Percentiles rank a stretch among this genome's conserved stretches.
These are phyloP conservation scores for Edaphochlamys debaryana DNA, from an alignment of 139 green algal genomes.

Conservation along the genomic window DNA sequence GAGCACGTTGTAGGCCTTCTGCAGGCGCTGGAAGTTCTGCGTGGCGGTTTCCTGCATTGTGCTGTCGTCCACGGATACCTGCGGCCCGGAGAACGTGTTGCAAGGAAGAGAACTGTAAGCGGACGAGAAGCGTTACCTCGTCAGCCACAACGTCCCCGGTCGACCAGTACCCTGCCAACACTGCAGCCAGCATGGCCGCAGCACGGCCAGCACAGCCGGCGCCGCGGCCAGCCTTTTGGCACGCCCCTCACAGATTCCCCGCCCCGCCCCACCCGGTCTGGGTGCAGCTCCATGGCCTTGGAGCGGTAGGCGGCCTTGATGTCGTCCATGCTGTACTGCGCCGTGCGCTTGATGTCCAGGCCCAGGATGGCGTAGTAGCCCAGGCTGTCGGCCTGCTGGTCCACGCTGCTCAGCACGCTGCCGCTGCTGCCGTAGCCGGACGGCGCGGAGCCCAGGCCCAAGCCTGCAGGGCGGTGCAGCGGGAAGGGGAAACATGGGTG, in stretches of 20 bases:
- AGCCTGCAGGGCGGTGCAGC: background rate
- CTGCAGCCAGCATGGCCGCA: too few relatives aligned
- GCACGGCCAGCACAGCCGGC: too few relatives aligned
- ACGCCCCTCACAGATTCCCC: background rate
- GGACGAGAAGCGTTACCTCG: too few relatives aligned
- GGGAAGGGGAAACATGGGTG: too few relatives aligned
- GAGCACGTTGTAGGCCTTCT: slow-evolving; percentile 36
- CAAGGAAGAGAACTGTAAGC: too few relatives aligned
- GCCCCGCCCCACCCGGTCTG: background rate
- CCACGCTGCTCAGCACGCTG: too few relatives aligned
- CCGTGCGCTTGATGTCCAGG: background rate
- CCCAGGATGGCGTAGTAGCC: slow-evolving; percentile 40
- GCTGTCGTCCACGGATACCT: slow-evolving; percentile 23
- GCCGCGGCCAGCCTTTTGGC: too few relatives aligned
- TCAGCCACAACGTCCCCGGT: too few relatives aligned
- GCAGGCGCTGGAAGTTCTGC: slow-evolving; percentile 32
- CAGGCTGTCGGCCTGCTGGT: background rate
- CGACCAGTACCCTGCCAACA: too few relatives aligned
- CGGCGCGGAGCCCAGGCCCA: slow-evolving; percentile 18
- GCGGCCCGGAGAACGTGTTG: background rate
- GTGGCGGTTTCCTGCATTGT: slow-evolving; percentile 18
- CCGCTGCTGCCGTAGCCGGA: background rate
- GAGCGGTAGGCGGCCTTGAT: slow-evolving; percentile 36
- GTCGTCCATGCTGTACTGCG: background rate
- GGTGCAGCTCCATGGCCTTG: slow-evolving; percentile 34